These are phyloP conservation scores for Liriodendron chinense DNA, from an alignment of 164 flowering plant genomes.

Conservation along the genomic window DNA sequence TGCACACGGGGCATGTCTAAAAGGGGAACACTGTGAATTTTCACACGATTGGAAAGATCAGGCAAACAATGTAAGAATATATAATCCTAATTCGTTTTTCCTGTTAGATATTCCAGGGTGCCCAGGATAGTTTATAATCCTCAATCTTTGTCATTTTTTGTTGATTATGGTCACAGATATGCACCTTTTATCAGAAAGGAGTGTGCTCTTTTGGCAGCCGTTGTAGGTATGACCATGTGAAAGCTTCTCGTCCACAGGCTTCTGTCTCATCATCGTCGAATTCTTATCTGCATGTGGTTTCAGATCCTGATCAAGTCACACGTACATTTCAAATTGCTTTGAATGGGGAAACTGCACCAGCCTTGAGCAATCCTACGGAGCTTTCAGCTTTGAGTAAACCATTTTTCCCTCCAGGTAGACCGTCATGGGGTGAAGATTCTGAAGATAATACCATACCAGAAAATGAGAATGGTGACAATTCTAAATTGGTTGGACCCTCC, in stretches of 20 bases:
- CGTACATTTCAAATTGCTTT: slow-evolving; percentile 21
- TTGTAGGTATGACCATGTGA: slow-evolving; percentile 93
- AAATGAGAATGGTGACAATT: slow-evolving; percentile 19
- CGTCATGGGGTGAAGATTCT: slow-evolving; percentile 43
- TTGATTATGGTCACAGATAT: slow-evolving; percentile 46
- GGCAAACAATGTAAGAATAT: slow-evolving; percentile 57
- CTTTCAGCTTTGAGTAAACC: slow-evolving; percentile 33
- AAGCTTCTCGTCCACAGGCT: slow-evolving; percentile 39
- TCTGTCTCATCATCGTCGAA: slow-evolving; percentile 49
- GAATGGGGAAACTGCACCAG: slow-evolving; percentile 10
- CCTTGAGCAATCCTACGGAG: slow-evolving; percentile 22
- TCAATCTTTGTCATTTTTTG: slow-evolving; percentile 3
- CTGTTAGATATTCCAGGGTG: not conserved
- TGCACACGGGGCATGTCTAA: slow-evolving; percentile 85
- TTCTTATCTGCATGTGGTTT: slow-evolving; percentile 23
- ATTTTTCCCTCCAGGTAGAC: slow-evolving; percentile 24
- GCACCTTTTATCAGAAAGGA: slow-evolving; percentile 92
- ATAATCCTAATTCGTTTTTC: not conserved
- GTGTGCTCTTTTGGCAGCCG: slow-evolving; percentile 83
- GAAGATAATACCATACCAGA: slow-evolving; percentile 23
- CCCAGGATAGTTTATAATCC: not conserved
- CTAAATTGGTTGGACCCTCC: slow-evolving; percentile 30
- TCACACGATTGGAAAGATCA: slow-evolving; percentile 87
- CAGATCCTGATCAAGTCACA: slow-evolving; percentile 23
- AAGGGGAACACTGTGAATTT: slow-evolving; percentile 92